Evolutionary conservation across 805 yeast species (phyloP).

Genomic region (Candida arabinofermentans): DNA sequence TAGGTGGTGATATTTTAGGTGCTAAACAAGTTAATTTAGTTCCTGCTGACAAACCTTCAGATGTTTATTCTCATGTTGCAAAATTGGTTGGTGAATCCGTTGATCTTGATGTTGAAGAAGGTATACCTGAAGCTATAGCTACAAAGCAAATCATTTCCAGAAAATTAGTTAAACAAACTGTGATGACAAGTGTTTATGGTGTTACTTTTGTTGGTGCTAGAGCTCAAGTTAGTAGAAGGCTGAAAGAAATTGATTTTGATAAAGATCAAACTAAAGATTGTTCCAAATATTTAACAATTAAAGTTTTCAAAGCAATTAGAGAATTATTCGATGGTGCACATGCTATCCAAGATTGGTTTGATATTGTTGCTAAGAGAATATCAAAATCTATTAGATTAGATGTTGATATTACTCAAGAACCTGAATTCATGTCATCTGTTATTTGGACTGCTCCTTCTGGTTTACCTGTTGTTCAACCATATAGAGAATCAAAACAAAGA

Average conservation of each 20-base stretch:
- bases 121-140: conserved; percentile 49
- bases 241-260: conserved; percentile 52
- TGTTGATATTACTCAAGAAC: conserved; percentile 50
- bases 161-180: conserved; percentile 93
- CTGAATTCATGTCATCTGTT: conserved; percentile 73
- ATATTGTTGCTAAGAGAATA: conserved; percentile 76
- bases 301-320: conserved; percentile 79
- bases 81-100: conserved; percentile 54
- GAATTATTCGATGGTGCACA: conserved; percentile 91
- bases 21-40: conserved; percentile 73
- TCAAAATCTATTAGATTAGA: conserved; percentile 73
- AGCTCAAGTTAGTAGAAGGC: conserved; percentile 77
- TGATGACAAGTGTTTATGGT: conserved; percentile 97
- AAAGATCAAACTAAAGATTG: conserved; percentile 32
- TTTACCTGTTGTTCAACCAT: conserved; percentile 95
- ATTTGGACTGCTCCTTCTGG: conserved; percentile 98
- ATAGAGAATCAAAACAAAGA: conserved; percentile 62
- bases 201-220: conserved; percentile 93
- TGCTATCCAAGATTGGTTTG: conserved; percentile 94
- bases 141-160: conserved; percentile 66
- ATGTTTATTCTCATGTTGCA: conserved; percentile 72
- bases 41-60: conserved; percentile 71
- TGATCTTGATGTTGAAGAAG: conserved; percentile 48
- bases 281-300: conserved; percentile 65
- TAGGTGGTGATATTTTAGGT: conserved; percentile 83